Evolutionary conservation across 495 filamentous ascomycete genomes (phyloP).

Genomic region (Aspergillus conjunctus): DNA sequence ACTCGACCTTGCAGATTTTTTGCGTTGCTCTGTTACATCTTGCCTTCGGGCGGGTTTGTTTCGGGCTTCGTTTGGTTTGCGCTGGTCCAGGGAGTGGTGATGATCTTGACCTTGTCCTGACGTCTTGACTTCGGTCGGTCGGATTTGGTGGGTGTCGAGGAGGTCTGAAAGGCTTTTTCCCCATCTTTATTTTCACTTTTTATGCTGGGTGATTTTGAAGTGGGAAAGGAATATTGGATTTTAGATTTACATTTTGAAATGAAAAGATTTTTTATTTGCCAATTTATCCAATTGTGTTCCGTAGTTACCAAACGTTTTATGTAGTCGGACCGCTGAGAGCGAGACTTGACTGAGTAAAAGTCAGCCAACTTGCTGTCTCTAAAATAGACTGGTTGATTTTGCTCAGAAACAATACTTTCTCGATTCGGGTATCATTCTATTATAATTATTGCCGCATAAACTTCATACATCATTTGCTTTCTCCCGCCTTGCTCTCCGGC

Average conservation of each 20-base stretch:
- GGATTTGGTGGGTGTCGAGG: slow-evolving; percentile 67
- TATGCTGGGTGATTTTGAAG: slow-evolving; percentile 28
- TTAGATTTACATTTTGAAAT: not conserved
- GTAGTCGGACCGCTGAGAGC: too few relatives aligned
- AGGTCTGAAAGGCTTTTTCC: slow-evolving; percentile 64
- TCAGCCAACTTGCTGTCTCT: too few relatives aligned
- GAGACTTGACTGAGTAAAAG: too few relatives aligned
- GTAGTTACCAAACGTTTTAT: too few relatives aligned
- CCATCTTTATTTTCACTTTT: slow-evolving; percentile 32
- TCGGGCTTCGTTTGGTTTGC: slow-evolving; percentile 25
- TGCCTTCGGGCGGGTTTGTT: slow-evolving; percentile 23
- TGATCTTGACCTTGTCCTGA: slow-evolving; percentile 68
- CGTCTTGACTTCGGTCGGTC: slow-evolving; percentile 65
- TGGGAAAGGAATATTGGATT: not conserved
- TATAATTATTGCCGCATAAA: slow-evolving; percentile 5
- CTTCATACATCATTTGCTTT: slow-evolving; percentile 24
- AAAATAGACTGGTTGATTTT: too few relatives aligned
- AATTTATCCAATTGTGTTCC: too few relatives aligned
- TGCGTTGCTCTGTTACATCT: slow-evolving; percentile 31
- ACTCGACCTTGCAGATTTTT: slow-evolving; percentile 43
- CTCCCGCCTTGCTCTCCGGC: slow-evolving; percentile 23
- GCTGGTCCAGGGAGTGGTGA: slow-evolving; percentile 65
- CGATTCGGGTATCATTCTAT: slow-evolving; percentile 10
- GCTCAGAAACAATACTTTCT: slow-evolving; percentile 32
- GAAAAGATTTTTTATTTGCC: too few relatives aligned